Conservation (phyloP, 805 yeast species). For the Peterozyma toletana region DNA sequence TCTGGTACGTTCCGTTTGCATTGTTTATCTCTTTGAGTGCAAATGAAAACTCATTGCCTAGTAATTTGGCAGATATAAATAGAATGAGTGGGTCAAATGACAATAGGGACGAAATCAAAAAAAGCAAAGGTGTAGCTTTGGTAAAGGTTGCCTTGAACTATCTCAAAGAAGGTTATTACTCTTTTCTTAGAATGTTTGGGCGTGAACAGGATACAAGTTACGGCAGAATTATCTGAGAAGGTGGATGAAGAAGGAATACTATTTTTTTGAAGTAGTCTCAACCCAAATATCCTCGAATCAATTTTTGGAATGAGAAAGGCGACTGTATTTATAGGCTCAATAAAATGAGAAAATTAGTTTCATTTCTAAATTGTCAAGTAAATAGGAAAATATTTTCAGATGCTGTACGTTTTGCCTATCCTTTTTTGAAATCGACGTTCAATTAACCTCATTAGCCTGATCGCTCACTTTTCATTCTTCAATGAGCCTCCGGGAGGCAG, state of each 20-base stretch:
- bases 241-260: conserved; percentile 4
- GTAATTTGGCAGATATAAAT: conserved; percentile 15
- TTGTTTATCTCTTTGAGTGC: conserved; percentile 89
- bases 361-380: too few species aligned
- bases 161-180: conserved; percentile 38
- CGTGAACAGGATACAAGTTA: conserved; percentile 52
- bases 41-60: conserved; percentile 81
- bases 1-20: conserved; percentile 93
- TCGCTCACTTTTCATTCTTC: too few species aligned
- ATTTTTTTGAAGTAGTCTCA: too few species aligned
- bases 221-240: conserved; percentile 35
- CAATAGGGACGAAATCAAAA: conserved; percentile 18
- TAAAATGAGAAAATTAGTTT: too few species aligned
- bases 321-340: too few species aligned
- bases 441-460: too few species aligned
- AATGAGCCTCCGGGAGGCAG: too few species aligned
- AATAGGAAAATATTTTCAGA: too few species aligned
- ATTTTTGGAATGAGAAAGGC: too few species aligned
- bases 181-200: conserved; percentile 50
- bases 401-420: too few species aligned
- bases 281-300: too few species aligned
- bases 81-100: conserved; percentile 24
- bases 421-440: too few species aligned
- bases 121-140: conserved; percentile 48
- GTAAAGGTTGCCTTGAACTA: conserved; percentile 60